Conservation (phyloP, 345 rosid genomes). For the Pistacia atlantica region DNA sequence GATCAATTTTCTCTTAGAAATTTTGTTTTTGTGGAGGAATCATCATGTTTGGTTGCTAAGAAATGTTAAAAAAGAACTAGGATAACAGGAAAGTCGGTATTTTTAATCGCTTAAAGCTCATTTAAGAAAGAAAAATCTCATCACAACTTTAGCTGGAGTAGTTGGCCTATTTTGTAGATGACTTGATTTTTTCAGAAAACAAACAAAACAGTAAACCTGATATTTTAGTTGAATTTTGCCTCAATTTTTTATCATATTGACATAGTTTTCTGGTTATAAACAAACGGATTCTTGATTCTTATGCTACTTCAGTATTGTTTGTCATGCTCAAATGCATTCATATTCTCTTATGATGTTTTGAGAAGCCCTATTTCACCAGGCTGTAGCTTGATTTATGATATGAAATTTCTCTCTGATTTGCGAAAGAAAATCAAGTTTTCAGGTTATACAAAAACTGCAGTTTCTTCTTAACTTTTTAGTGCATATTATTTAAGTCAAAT, state of each 20-base stretch:
- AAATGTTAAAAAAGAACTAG: neutral
- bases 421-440: neutral
- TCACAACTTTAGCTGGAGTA: neutral
- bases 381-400: neutral
- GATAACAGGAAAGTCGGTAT: neutral
- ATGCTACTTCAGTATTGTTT: neutral
- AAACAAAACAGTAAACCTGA: neutral
- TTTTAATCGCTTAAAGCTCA: neutral
- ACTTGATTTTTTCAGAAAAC: neutral
- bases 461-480: neutral
- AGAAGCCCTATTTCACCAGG: neutral
- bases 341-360: neutral
- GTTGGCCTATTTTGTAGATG: neutral
- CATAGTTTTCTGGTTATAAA: neutral
- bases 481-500: neutral
- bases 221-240: neutral
- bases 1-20: neutral
- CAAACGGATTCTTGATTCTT: no score
- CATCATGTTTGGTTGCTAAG: slow-evolving; percentile 7
- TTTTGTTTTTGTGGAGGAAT: neutral
- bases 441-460: neutral
- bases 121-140: neutral
- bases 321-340: neutral
- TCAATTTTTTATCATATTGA: neutral
- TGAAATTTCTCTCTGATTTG: neutral